Conservation (phyloP, 1,139 yeast genomes). For the Kodamaea derodonti region DNA sequence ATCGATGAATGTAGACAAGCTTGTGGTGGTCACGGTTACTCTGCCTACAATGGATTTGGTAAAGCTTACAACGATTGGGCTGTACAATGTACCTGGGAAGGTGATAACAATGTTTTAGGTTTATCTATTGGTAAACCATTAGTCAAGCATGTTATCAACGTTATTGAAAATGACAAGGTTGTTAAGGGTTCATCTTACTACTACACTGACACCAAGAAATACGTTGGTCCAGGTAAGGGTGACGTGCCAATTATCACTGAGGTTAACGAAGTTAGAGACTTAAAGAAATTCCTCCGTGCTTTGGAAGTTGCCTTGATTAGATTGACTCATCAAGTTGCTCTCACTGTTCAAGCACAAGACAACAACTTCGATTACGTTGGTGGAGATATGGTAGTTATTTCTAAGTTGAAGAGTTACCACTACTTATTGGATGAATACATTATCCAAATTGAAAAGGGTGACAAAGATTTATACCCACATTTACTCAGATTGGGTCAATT, state of each 20-base stretch:
- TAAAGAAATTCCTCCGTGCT: slow-evolving; percentile 32
- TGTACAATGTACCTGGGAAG: slow-evolving; percentile 54
- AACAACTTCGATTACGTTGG: slow-evolving; percentile 57
- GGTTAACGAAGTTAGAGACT: slow-evolving; percentile 28
- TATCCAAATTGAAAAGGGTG: slow-evolving; percentile 23
- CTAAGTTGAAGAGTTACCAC: slow-evolving; percentile 62
- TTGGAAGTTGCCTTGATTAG: slow-evolving; percentile 43
- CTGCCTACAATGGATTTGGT: slow-evolving; percentile 46
- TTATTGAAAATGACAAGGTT: slow-evolving; percentile 30
- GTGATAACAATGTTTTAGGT: slow-evolving; percentile 48
- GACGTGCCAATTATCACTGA: slow-evolving; percentile 25
- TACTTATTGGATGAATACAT: slow-evolving; percentile 47
- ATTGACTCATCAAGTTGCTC: slow-evolving; percentile 44
- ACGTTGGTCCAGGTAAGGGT: slow-evolving; percentile 11
- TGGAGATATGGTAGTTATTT: slow-evolving; percentile 53
- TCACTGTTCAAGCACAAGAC: slow-evolving; percentile 37
- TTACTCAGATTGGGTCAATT: slow-evolving; percentile 36
- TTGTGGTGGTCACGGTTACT: slow-evolving; percentile 53
- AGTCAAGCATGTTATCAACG: slow-evolving; percentile 32
- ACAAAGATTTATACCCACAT: slow-evolving; percentile 24
- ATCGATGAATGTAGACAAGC: slow-evolving; percentile 49
- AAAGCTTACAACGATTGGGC: slow-evolving; percentile 48
- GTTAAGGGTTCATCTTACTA: slow-evolving; percentile 38
- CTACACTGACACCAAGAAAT: slow-evolving; percentile 34
- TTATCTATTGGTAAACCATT: slow-evolving; percentile 46